Evolutionary conservation across 768 basidiomycete genomes (phyloP).

Genomic region (Lepiota brunneoincarnata): DNA sequence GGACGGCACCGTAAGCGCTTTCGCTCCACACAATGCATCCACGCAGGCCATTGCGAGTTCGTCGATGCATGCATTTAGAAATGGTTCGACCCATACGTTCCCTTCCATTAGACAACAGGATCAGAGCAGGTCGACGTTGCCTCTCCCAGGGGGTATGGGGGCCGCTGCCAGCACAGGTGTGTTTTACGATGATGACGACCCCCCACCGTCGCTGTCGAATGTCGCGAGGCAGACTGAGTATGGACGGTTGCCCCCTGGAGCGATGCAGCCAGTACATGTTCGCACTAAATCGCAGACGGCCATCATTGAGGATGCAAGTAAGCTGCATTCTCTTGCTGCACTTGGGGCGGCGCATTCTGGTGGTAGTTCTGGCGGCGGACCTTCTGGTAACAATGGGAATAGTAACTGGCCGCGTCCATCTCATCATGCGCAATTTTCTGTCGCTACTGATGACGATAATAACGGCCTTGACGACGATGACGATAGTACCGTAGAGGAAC

Average conservation of each 20-base stretch:
- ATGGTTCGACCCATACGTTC: constrained; percentile 61
- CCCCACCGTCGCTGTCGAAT: constrained; percentile 51
- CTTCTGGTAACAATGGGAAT: background rate
- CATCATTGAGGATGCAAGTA: constrained; percentile 66
- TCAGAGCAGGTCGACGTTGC: constrained; percentile 15
- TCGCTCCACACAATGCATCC: background rate
- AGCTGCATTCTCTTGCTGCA: constrained; percentile 17
- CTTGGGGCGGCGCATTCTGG: constrained; percentile 7
- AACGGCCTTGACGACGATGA: constrained; percentile 30
- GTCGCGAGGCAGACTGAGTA: constrained; percentile 36
- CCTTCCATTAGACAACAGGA: constrained; percentile 56
- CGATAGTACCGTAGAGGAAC: constrained; percentile 39
- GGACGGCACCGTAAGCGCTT: constrained; percentile 24
- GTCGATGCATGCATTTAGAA: constrained; percentile 7
- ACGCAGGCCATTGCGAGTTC: constrained; percentile 7
- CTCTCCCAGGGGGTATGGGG: constrained; percentile 5
- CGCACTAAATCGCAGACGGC: constrained; percentile 84
- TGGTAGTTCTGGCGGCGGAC: constrained; percentile 3
- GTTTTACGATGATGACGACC: constrained; percentile 34
- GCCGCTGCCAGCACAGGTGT: background rate
- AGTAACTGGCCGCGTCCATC: constrained; percentile 7
- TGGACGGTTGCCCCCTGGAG: constrained; percentile 51
- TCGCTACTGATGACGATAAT: constrained; percentile 14
- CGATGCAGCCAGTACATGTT: constrained; percentile 62
- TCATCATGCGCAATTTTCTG: constrained; percentile 11